A percentile compares a stretch with the other conserved stretches of the same genome.
Evolutionary conservation across 2,329 filamentous ascomycete species (phyloP).

Genomic region (Xylaria sp.): DNA sequence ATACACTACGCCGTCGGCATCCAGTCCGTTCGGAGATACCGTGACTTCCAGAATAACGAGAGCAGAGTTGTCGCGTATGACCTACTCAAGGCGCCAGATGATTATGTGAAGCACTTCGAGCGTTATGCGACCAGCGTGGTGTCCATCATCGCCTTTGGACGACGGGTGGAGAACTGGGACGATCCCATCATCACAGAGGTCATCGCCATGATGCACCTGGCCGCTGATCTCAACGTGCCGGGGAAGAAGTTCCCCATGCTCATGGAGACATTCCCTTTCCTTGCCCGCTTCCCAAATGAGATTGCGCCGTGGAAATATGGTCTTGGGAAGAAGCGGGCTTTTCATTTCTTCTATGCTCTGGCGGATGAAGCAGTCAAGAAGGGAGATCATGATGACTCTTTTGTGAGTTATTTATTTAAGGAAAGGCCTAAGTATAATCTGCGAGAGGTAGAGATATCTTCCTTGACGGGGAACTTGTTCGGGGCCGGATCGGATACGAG

Average conservation of each 20-base stretch:
- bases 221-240: constrained; percentile 60
- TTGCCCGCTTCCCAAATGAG: constrained; percentile 54
- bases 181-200: constrained; percentile 66
- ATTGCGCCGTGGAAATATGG: constrained; percentile 59
- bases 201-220: constrained; percentile 62
- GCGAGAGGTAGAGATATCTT: constrained; percentile 51
- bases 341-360: constrained; percentile 58
- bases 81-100: constrained; percentile 49
- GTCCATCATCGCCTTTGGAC: constrained; percentile 62
- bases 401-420: constrained; percentile 54
- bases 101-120: constrained; percentile 60
- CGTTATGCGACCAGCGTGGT: constrained; percentile 59
- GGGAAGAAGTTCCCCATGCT: constrained; percentile 62
- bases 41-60: constrained; percentile 62
- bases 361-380: constrained; percentile 55
- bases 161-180: constrained; percentile 54
- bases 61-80: constrained; percentile 61
- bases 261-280: constrained; percentile 59
- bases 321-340: constrained; percentile 52
- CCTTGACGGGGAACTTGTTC: constrained; percentile 55
- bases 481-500: constrained; percentile 57
- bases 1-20: constrained; percentile 59
- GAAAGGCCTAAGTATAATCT: constrained; percentile 54
- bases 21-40: constrained; percentile 60
- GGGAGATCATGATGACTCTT: constrained; percentile 45